A percentile compares a stretch with the other conserved stretches of the same genome.
Evolutionary conservation across 2,329 filamentous ascomycete genomes (phyloP).

Genomic region (Fusarium aywerte): DNA sequence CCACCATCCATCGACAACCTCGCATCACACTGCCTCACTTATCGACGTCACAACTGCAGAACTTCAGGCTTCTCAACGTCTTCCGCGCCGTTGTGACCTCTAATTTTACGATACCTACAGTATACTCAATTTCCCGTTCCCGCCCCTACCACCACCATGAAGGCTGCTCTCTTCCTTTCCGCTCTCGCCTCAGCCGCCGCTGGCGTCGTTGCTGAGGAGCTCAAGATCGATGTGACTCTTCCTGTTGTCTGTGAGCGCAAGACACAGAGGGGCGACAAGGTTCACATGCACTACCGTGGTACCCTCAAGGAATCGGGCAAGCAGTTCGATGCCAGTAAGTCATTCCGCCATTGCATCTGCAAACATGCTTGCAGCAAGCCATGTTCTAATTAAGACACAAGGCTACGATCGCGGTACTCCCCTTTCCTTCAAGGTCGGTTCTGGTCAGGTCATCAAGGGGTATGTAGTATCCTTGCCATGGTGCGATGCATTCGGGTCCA

Average conservation of each 20-base stretch:
- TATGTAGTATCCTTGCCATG: constrained; percentile 53
- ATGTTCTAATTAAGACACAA: constrained; percentile 44
- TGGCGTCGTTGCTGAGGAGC: constrained; percentile 64
- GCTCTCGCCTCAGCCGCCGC: constrained; percentile 63
- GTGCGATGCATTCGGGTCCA: constrained; percentile 10
- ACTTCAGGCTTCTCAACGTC: constrained; percentile 28
- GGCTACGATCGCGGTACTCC: constrained; percentile 80
- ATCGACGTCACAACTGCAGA: constrained; percentile 40
- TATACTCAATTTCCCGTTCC: constrained; percentile 18
- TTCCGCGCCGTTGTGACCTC: constrained; percentile 13
- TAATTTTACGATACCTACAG: constrained; percentile 12
- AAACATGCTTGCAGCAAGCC: constrained; percentile 2
- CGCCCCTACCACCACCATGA: constrained; percentile 56
- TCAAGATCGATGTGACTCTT: constrained; percentile 81
- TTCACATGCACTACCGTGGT: constrained; percentile 89
- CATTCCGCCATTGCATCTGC: constrained; percentile 15
- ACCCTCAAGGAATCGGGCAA: constrained; percentile 78
- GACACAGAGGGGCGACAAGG: constrained; percentile 78
- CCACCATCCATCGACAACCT: constrained; percentile 28
- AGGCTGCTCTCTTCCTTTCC: constrained; percentile 60
- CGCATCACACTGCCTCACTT: constrained; percentile 37
- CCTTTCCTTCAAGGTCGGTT: constrained; percentile 81
- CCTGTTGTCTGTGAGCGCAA: constrained; percentile 83
- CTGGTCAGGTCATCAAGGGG: constrained; percentile 89
- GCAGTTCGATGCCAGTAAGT: constrained; percentile 81